Percentiles rank a stretch among this genome's conserved stretches.
These are phyloP conservation scores for Myxozyma kluyveri DNA, from an alignment of 805 yeast species.

Conservation along the genomic window DNA sequence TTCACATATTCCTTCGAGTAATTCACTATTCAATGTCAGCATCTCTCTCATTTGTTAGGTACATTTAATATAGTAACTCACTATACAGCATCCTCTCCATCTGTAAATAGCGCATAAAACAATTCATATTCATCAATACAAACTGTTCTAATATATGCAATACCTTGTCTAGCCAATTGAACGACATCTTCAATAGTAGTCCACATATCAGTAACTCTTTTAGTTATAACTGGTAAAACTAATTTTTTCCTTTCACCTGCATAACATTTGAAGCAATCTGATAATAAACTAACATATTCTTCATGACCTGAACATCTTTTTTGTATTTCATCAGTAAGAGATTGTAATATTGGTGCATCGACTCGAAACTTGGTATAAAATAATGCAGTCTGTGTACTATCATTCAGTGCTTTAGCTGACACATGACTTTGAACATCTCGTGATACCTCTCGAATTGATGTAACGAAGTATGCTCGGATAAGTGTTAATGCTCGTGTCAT, in stretches of 20 bases:
- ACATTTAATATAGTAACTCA: no score
- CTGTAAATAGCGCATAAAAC: slow-evolving; percentile 54
- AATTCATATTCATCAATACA: slow-evolving; percentile 60
- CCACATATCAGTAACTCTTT: slow-evolving; percentile 40
- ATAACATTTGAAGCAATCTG: slow-evolving; percentile 65
- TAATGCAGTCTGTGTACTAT: slow-evolving; percentile 58
- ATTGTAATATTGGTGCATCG: slow-evolving; percentile 43
- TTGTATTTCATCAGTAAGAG: slow-evolving; percentile 41
- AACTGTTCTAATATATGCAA: slow-evolving; percentile 58
- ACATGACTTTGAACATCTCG: slow-evolving; percentile 25
- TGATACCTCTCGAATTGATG: slow-evolving; percentile 38
- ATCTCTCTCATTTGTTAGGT: neutral
- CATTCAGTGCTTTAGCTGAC: slow-evolving; percentile 36
- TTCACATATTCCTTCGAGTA: slow-evolving; percentile 66
- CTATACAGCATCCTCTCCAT: slow-evolving; percentile 43
- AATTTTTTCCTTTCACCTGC: slow-evolving; percentile 56
- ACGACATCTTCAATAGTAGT: slow-evolving; percentile 45
- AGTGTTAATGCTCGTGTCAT: slow-evolving; percentile 76
- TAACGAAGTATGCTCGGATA: slow-evolving; percentile 60
- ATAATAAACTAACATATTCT: slow-evolving; percentile 64
- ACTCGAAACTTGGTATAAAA: slow-evolving; percentile 62
- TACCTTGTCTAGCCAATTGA: slow-evolving; percentile 57
- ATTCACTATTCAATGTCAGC: slow-evolving; percentile 36
- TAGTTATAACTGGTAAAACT: slow-evolving; percentile 44
- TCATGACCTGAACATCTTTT: slow-evolving; percentile 42